phyloP scores from a whole-genome alignment of 1,284 basidiomycete genomes.

The Anthracocystis panici-leucophaei region DNA sequence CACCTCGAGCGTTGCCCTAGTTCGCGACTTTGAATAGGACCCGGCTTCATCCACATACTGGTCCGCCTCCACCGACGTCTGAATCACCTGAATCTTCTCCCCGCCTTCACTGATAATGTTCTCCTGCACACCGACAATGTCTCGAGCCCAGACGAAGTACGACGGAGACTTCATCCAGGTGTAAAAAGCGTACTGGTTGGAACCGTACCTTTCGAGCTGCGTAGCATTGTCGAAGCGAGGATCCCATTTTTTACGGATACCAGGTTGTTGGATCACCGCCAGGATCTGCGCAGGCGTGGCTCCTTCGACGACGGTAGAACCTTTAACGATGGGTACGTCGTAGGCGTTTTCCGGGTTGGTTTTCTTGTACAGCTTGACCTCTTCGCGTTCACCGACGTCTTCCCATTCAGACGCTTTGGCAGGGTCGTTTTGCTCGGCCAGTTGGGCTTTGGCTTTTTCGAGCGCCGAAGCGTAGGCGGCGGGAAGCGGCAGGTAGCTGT shows the following conservation, averaged over 20 bases:
- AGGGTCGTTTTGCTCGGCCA: conserved; percentile 44
- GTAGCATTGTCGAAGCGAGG: conserved; percentile 54
- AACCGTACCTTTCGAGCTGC: conserved; percentile 44
- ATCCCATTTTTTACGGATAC: conserved; percentile 66
- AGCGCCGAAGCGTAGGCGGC: conserved; percentile 51
- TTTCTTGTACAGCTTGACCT: conserved; percentile 59
- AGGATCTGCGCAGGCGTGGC: conserved; percentile 61
- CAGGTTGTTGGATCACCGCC: conserved; percentile 60
- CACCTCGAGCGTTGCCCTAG: conserved; percentile 61
- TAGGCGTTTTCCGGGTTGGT: conserved; percentile 53
- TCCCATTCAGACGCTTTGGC: conserved; percentile 57
- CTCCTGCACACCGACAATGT: conserved; percentile 64
- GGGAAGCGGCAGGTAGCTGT: conserved; percentile 46
- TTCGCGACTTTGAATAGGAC: conserved; percentile 57
- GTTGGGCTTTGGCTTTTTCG: conserved; percentile 49
- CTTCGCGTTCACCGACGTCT: conserved; percentile 58
- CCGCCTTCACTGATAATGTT: conserved; percentile 39
- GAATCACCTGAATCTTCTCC: conserved; percentile 48
- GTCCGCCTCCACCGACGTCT: conserved; percentile 58
- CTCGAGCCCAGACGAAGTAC: conserved; percentile 65
- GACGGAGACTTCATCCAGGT: conserved; percentile 61
- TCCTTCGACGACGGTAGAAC: conserved; percentile 57
- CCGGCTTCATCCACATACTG: conserved; percentile 60
- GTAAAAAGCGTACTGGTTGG: conserved; percentile 55
- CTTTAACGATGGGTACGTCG: conserved; percentile 60